phyloP scores from a whole-genome alignment of 768 basidiomycete genomes.

The Fistulinella prunicolor region DNA sequence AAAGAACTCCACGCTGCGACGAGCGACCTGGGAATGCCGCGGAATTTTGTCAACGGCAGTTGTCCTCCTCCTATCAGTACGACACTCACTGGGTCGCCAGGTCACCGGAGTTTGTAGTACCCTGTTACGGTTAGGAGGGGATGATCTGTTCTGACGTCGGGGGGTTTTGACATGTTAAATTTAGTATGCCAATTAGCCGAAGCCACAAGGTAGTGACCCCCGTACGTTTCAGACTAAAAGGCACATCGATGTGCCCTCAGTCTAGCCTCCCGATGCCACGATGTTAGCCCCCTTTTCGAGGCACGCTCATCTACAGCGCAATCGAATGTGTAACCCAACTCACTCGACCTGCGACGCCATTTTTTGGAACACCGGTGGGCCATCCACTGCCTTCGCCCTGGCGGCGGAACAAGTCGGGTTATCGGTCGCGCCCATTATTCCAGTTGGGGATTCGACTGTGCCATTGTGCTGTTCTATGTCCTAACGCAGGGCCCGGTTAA shows the following conservation, averaged over 20 bases:
- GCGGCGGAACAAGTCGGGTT: background rate
- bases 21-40: conserved; percentile 24
- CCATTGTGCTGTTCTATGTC: no score
- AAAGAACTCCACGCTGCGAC: conserved; percentile 3
- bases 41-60: conserved; percentile 12
- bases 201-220: background rate
- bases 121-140: background rate
- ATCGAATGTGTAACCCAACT: no score
- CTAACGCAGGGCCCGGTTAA: no score
- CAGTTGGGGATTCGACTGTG: background rate
- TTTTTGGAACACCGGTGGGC: no score
- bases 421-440: background rate
- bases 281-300: no score
- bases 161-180: background rate
- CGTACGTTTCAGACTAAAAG: no score
- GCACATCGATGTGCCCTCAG: no score
- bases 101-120: background rate
- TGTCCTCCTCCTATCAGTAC: background rate
- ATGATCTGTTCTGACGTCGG: background rate
- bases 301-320: no score
- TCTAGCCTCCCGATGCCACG: no score
- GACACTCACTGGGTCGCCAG: conserved; percentile 3
- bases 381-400: no score
- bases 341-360: no score
- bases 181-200: background rate